These are phyloP conservation scores for Leccinum boreale DNA, from an alignment of 768 basidiomycete species.

Conservation along the genomic window DNA sequence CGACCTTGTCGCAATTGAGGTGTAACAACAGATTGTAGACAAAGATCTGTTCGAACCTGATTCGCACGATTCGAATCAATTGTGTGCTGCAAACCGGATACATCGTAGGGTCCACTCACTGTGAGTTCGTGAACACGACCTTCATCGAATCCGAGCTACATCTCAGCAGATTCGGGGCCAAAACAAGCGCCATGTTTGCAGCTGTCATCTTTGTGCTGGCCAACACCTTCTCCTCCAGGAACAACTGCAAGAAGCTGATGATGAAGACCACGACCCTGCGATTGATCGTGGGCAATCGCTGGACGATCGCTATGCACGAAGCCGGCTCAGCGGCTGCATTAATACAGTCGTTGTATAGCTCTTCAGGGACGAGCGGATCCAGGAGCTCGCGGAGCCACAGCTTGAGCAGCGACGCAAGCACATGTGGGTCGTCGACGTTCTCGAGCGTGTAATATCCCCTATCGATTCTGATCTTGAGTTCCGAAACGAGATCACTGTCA, in stretches of 20 bases:
- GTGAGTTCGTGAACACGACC: conserved; percentile 87
- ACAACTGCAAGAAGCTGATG: conserved; percentile 87
- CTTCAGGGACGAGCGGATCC: conserved; percentile 88
- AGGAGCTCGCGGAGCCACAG: conserved; percentile 90
- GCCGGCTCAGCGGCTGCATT: conserved; percentile 60
- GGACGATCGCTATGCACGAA: conserved; percentile 71
- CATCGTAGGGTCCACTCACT: conserved; percentile 52
- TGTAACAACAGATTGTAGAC: conserved; percentile 81
- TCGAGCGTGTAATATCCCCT: conserved; percentile 89
- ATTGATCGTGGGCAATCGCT: conserved; percentile 80
- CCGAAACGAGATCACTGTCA: conserved; percentile 83
- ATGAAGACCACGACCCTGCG: conserved; percentile 84
- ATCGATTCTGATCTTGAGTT: conserved; percentile 87
- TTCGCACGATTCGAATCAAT: conserved; percentile 5
- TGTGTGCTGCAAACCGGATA: not conserved
- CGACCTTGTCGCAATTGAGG: conserved; percentile 72
- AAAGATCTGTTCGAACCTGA: conserved; percentile 84
- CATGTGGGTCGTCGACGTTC: conserved; percentile 86
- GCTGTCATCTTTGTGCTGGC: conserved; percentile 84
- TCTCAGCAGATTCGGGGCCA: conserved; percentile 87
- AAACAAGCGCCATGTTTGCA: conserved; percentile 82
- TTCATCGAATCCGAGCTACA: conserved; percentile 87
- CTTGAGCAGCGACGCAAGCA: conserved; percentile 87
- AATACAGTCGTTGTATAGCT: conserved; percentile 90
- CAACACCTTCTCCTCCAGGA: conserved; percentile 75